Evolutionary conservation across 768 basidiomycete genomes (phyloP).

Genomic region (Russula vinacea): DNA sequence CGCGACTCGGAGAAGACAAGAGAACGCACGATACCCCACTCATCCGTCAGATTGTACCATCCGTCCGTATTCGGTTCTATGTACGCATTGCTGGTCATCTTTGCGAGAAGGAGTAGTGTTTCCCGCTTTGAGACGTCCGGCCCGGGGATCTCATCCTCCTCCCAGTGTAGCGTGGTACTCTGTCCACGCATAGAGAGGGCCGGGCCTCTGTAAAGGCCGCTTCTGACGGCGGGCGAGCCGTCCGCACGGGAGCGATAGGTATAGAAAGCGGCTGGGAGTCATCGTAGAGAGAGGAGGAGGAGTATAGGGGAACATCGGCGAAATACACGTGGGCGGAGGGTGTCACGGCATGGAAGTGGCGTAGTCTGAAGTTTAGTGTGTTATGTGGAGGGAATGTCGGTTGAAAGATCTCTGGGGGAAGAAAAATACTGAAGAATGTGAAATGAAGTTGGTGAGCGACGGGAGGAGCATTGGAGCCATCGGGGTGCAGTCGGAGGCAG

Average conservation of each 20-base stretch:
- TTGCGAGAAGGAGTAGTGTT: slow-evolving; percentile 73
- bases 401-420: slow-evolving; percentile 3
- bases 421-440: slow-evolving; percentile 1
- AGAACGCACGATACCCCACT: slow-evolving; percentile 57
- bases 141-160: slow-evolving; percentile 55
- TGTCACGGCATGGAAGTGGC: slow-evolving; percentile 57
- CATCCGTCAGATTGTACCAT: slow-evolving; percentile 69
- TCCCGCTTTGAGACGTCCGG: slow-evolving; percentile 73
- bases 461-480: slow-evolving; percentile 11
- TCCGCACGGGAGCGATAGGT: slow-evolving; percentile 39
- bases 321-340: slow-evolving; percentile 50
- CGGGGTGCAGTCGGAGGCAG: not conserved
- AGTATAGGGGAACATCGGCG: slow-evolving; percentile 43
- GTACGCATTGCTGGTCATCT: slow-evolving; percentile 90
- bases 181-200: slow-evolving; percentile 42
- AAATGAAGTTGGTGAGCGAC: slow-evolving; percentile 6
- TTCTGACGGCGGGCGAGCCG: slow-evolving; percentile 49
- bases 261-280: slow-evolving; percentile 41
- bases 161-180: slow-evolving; percentile 54
- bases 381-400: not conserved
- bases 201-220: slow-evolving; percentile 38
- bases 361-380: slow-evolving; percentile 48
- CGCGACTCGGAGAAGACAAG: not conserved
- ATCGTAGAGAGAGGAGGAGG: slow-evolving; percentile 21
- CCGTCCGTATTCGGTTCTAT: slow-evolving; percentile 43